phyloP scores from a whole-genome alignment of 2,329 filamentous ascomycete genomes.

The Byssochlamys sp. region DNA sequence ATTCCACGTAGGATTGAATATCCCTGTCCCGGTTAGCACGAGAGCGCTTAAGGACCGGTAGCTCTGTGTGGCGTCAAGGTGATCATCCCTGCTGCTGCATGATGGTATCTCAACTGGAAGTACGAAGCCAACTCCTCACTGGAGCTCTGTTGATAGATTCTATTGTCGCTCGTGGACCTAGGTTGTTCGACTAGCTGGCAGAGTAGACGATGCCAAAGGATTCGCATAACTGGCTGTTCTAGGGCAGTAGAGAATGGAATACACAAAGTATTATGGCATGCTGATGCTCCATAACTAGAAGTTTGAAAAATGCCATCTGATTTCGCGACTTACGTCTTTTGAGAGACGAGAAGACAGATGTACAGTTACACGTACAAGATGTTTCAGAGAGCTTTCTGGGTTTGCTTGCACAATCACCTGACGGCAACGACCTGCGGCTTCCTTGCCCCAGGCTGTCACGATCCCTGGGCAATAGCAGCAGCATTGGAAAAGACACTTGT shows the following conservation, averaged over 20 bases:
- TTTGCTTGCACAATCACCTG: neutral
- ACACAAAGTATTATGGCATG: too few species aligned
- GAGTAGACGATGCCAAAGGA: too few species aligned
- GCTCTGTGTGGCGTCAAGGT: neutral
- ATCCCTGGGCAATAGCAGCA: neutral
- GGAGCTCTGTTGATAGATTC: too few species aligned
- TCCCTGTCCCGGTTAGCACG: neutral
- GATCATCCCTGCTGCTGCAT: neutral
- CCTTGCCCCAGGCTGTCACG: neutral
- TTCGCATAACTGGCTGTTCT: too few species aligned
- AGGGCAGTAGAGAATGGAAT: too few species aligned
- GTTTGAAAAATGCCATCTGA: too few species aligned
- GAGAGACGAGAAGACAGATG: too few species aligned
- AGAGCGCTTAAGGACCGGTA: neutral
- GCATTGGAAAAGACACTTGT: neutral
- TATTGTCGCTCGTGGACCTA: too few species aligned
- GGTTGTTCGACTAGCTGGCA: too few species aligned
- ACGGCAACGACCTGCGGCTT: neutral
- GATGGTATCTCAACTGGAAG: neutral
- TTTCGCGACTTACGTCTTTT: too few species aligned
- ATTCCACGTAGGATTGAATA: neutral
- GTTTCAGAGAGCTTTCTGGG: neutral
- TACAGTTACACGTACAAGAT: neutral
- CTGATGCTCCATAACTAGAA: too few species aligned
- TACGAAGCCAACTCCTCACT: too few species aligned